phyloP scores from a whole-genome alignment of 495 filamentous ascomycete species.

The Acidomyces sp. region DNA sequence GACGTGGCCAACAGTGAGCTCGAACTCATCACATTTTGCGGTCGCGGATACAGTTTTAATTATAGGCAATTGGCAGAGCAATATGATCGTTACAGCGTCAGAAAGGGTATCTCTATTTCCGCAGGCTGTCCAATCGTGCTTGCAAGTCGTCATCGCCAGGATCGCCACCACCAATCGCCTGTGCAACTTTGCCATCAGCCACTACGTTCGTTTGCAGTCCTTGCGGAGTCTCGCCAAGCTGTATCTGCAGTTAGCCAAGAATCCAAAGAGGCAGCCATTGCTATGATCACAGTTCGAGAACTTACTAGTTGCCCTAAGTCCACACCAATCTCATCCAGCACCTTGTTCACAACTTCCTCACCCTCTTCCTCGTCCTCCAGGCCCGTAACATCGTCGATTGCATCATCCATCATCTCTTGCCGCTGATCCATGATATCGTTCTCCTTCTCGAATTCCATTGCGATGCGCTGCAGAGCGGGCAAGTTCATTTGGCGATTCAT shows the following conservation, averaged over 20 bases:
- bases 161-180: slow-evolving; percentile 31
- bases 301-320: slow-evolving; percentile 77
- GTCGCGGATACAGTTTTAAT: no score
- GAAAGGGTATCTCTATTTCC: no score
- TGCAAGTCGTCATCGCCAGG: slow-evolving; percentile 36
- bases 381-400: slow-evolving; percentile 95
- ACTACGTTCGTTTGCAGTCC: slow-evolving; percentile 30
- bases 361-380: slow-evolving; percentile 80
- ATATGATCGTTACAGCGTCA: no score
- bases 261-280: slow-evolving; percentile 6
- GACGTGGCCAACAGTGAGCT: no score
- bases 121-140: slow-evolving; percentile 32
- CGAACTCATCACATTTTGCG: no score
- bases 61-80: no score
- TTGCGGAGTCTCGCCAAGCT: slow-evolving; percentile 35
- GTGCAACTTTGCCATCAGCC: slow-evolving; percentile 30
- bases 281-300: slow-evolving; percentile 9
- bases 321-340: slow-evolving; percentile 92
- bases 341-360: slow-evolving; percentile 91
- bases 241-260: no score
- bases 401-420: slow-evolving; percentile 99
- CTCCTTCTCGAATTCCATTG: slow-evolving; percentile 98
- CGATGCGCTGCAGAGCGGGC: slow-evolving; percentile 85
- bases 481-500: slow-evolving; percentile 99
- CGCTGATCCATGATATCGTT: slow-evolving; percentile 99